Evolutionary conservation across 2,329 filamentous ascomycete genomes (phyloP).

Genomic region (Aspergillus sp.): DNA sequence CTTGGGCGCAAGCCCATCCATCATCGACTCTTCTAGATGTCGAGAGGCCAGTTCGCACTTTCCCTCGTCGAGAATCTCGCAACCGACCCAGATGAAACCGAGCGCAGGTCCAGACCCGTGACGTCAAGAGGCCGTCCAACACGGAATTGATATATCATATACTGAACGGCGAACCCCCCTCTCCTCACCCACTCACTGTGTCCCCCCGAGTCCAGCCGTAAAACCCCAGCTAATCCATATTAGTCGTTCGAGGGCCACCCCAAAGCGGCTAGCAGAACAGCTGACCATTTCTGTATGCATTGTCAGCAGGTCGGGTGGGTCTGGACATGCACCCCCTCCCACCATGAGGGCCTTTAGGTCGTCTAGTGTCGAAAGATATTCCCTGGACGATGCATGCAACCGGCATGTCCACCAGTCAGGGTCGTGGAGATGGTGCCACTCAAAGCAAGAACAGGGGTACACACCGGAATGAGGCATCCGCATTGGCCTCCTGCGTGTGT

Average conservation of each 20-base stretch:
- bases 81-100: no score
- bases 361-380: conserved; percentile 1
- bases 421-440: not conserved
- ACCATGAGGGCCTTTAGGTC: conserved; percentile 1
- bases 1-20: not conserved
- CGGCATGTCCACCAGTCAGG: conserved; percentile 1
- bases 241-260: not conserved
- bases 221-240: not conserved
- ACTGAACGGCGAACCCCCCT: no score
- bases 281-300: conserved; percentile 22
- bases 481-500: conserved; percentile 3
- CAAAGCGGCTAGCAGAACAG: conserved; percentile 18
- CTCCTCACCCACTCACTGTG: not conserved
- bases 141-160: not conserved
- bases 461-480: not conserved
- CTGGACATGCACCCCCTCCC: conserved; percentile 1
- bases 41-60: not conserved
- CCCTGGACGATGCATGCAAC: conserved; percentile 7
- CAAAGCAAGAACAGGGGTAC: conserved; percentile 7
- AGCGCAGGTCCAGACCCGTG: not conserved
- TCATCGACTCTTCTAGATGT: not conserved
- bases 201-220: not conserved
- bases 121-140: not conserved
- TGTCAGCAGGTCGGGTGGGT: conserved; percentile 22
- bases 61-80: not conserved